A percentile compares a stretch with the other conserved stretches of the same genome.
Conservation (phyloP, 495 filamentous ascomycete genomes). For the Friedmanniomyces simplex region DNA sequence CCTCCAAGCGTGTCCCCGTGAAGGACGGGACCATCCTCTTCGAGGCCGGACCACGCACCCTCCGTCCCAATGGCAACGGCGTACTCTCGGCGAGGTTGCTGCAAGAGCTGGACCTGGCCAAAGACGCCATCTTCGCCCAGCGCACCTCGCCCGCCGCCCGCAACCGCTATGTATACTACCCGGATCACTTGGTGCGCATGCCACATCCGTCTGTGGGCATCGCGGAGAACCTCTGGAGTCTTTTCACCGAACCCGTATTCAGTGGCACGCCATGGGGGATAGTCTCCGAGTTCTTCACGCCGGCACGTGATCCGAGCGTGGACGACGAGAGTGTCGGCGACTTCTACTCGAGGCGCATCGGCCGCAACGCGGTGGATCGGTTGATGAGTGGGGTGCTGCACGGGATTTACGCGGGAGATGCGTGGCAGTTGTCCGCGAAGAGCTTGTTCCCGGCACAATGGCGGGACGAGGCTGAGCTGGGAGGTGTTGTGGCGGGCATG, state of each 20-base stretch:
- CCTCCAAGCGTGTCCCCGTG: constrained; percentile 55
- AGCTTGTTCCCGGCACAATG: constrained; percentile 47
- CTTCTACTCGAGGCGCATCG: constrained; percentile 51
- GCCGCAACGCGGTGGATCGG: constrained; percentile 55
- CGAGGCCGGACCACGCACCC: constrained; percentile 75
- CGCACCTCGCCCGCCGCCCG: constrained; percentile 40
- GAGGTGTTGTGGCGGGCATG: constrained; percentile 28
- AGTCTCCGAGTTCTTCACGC: constrained; percentile 33
- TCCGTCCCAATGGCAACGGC: constrained; percentile 44
- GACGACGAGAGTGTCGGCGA: constrained; percentile 63
- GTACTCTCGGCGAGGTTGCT: constrained; percentile 48
- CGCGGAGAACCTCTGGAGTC: constrained; percentile 20
- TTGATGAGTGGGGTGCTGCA: constrained; percentile 69
- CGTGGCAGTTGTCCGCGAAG: constrained; percentile 63
- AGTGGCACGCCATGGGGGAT: constrained; percentile 36
- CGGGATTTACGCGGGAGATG: constrained; percentile 91
- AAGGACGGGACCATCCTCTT: constrained; percentile 55
- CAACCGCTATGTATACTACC: constrained; percentile 85
- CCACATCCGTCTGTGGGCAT: constrained; percentile 38
- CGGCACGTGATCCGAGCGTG: constrained; percentile 1
- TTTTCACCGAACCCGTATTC: constrained; percentile 56
- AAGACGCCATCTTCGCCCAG: constrained; percentile 50
- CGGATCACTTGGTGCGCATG: constrained; percentile 69
- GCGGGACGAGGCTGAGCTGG: constrained; percentile 37
- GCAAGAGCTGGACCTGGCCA: constrained; percentile 46